A percentile compares a stretch with the other conserved stretches of the same genome.
phyloP scores from a whole-genome alignment of 2,329 filamentous ascomycete genomes.

The Ascochyta lentis region DNA sequence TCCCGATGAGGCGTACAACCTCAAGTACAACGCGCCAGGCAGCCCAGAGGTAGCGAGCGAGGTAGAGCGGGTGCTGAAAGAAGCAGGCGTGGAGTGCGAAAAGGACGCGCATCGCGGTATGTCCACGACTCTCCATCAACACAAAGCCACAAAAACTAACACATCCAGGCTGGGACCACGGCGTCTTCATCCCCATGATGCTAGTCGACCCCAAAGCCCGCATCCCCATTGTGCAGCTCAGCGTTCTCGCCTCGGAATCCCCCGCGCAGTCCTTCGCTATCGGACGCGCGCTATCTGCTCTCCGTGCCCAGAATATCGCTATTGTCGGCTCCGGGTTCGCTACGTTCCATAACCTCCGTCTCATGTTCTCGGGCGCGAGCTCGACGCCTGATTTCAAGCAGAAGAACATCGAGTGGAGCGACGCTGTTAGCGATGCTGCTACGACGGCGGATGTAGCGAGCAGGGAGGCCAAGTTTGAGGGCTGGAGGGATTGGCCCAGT shows the following conservation, averaged over 20 bases:
- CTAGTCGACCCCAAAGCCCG: constrained; percentile 61
- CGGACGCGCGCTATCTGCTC: constrained; percentile 59
- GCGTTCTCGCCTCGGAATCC: constrained; percentile 61
- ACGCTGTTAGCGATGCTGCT: constrained; percentile 53
- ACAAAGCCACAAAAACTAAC: neutral
- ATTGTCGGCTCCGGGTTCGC: constrained; percentile 68
- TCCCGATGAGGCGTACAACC: constrained; percentile 61
- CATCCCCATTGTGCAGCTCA: constrained; percentile 64
- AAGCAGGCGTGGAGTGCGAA: constrained; percentile 53
- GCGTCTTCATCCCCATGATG: constrained; percentile 65
- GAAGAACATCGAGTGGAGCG: constrained; percentile 55
- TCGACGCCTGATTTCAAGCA: constrained; percentile 39
- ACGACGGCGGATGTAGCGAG: constrained; percentile 42
- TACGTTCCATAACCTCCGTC: constrained; percentile 62
- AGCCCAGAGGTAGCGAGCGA: constrained; percentile 60
- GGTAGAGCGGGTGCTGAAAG: constrained; percentile 55
- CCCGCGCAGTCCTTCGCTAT: constrained; percentile 58
- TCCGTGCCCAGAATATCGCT: constrained; percentile 63
- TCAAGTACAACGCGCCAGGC: constrained; percentile 65
- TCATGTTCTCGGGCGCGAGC: constrained; percentile 51
- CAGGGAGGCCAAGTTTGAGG: constrained; percentile 51
- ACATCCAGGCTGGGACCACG: constrained; percentile 62
- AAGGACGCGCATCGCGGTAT: constrained; percentile 44
- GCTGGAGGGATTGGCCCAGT: constrained; percentile 58
- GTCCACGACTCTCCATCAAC: neutral